phyloP scores from a whole-genome alignment of 352 stramenopile genomes.

The Phytophthora multivora region DNA sequence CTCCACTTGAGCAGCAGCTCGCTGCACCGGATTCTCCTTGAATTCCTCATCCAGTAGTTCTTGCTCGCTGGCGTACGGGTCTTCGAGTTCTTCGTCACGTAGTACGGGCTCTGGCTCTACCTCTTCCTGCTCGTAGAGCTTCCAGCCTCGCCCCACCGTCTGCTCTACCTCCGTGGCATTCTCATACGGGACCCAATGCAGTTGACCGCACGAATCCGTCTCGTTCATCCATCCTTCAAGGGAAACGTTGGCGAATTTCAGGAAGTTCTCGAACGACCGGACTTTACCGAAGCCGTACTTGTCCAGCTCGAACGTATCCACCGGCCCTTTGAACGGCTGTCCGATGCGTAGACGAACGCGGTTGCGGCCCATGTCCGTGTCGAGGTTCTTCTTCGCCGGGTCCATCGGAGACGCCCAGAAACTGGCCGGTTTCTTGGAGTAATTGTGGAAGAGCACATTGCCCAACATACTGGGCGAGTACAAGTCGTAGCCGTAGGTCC shows the following conservation, averaged over 20 bases:
- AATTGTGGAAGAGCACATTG: constrained; percentile 72
- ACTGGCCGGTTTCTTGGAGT: constrained; percentile 60
- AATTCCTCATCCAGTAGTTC: constrained; percentile 6
- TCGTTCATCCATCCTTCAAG: constrained; percentile 55
- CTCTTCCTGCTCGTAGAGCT: constrained; percentile 30
- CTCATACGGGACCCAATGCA: constrained; percentile 68
- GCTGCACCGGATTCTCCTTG: neutral
- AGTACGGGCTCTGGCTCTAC: neutral
- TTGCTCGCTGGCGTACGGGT: neutral
- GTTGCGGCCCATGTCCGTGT: constrained; percentile 52
- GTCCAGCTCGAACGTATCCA: constrained; percentile 57
- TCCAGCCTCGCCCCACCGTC: constrained; percentile 55
- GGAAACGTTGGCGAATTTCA: constrained; percentile 59
- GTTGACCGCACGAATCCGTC: constrained; percentile 57
- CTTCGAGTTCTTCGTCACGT: neutral
- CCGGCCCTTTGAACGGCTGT: constrained; percentile 52
- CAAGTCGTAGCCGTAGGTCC: constrained; percentile 72
- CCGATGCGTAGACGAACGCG: constrained; percentile 54
- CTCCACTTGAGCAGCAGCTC: constrained; percentile 6
- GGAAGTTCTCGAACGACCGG: constrained; percentile 53
- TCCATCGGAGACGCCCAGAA: constrained; percentile 55
- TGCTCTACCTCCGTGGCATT: constrained; percentile 51
- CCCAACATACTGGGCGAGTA: constrained; percentile 59
- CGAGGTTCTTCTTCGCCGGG: constrained; percentile 33
- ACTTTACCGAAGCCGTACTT: constrained; percentile 54